Conservation (phyloP, 2,329 filamentous ascomycete species). For the Pseudocercospora fuligena region DNA sequence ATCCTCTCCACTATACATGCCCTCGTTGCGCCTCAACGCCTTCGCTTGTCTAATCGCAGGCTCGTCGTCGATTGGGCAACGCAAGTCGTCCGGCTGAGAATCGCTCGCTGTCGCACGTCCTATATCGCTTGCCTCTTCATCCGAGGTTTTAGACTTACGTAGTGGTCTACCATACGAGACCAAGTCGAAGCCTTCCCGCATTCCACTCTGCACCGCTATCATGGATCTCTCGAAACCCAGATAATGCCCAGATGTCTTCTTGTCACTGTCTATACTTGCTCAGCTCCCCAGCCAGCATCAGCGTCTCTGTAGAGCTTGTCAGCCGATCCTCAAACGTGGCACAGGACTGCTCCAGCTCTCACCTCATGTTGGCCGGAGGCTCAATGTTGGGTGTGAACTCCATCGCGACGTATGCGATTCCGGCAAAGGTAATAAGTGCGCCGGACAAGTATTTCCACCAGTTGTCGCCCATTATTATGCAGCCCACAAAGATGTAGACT, state of each 20-base stretch:
- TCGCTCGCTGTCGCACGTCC: background rate
- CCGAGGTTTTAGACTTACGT: background rate
- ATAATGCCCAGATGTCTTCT: background rate
- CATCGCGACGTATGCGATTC: slow-evolving; percentile 70
- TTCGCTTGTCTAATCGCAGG: background rate
- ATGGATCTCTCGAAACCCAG: background rate
- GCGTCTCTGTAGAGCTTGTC: slow-evolving; percentile 47
- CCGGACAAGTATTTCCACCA: slow-evolving; percentile 76
- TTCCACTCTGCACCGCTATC: background rate
- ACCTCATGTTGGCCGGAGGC: slow-evolving; percentile 60
- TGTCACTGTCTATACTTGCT: slow-evolving; percentile 53
- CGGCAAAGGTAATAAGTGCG: slow-evolving; percentile 75
- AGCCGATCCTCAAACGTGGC: background rate
- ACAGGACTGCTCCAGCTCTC: slow-evolving; percentile 19
- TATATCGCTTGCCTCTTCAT: background rate
- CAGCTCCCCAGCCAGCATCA: slow-evolving; percentile 58
- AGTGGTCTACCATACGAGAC: background rate
- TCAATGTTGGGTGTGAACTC: slow-evolving; percentile 59
- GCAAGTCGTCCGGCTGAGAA: background rate
- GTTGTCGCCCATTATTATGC: slow-evolving; percentile 73
- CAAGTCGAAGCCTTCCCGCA: background rate
- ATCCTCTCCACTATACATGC: background rate
- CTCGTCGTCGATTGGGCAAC: background rate
- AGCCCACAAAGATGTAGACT: slow-evolving; percentile 98
- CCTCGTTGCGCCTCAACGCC: background rate